Conservation (phyloP, 2,329 filamentous ascomycete species). For the Escovopsis sp. region DNA sequence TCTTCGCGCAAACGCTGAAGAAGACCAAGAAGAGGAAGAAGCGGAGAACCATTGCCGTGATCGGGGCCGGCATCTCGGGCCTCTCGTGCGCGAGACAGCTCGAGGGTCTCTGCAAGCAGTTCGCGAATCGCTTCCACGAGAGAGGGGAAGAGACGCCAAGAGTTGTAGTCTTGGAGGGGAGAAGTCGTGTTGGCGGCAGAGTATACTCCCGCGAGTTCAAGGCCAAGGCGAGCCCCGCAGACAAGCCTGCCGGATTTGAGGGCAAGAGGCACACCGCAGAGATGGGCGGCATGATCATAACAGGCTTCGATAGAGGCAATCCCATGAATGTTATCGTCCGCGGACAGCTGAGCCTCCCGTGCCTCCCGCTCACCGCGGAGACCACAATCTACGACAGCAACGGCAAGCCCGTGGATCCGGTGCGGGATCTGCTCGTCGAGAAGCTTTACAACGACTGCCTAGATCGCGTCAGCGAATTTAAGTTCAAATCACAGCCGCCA, state of each 20-base stretch:
- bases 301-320: slow-evolving; percentile 90
- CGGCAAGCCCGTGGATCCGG: slow-evolving; percentile 60
- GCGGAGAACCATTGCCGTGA: slow-evolving; percentile 64
- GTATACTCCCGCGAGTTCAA: slow-evolving; percentile 68
- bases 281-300: slow-evolving; percentile 97
- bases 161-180: slow-evolving; percentile 73
- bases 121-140: slow-evolving; percentile 50
- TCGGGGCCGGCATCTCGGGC: slow-evolving; percentile 90
- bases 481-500: slow-evolving; percentile 56
- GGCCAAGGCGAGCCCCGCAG: slow-evolving; percentile 43
- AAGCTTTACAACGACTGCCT: slow-evolving; percentile 90
- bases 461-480: slow-evolving; percentile 80
- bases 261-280: slow-evolving; percentile 65
- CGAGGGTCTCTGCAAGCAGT: slow-evolving; percentile 71
- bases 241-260: slow-evolving; percentile 35
- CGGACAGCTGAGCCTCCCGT: slow-evolving; percentile 74
- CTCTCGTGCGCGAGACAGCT: slow-evolving; percentile 84
- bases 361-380: slow-evolving; percentile 63
- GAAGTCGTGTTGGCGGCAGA: slow-evolving; percentile 74
- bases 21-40: slow-evolving; percentile 19
- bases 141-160: slow-evolving; percentile 53
- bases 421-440: slow-evolving; percentile 70
- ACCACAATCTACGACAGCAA: slow-evolving; percentile 83
- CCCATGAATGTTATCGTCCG: slow-evolving; percentile 82
- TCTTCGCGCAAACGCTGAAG: no score